Base-by-base conservation (phyloP, 2,329 filamentous ascomycete species). In the Coniochaeta sp. region DNA sequence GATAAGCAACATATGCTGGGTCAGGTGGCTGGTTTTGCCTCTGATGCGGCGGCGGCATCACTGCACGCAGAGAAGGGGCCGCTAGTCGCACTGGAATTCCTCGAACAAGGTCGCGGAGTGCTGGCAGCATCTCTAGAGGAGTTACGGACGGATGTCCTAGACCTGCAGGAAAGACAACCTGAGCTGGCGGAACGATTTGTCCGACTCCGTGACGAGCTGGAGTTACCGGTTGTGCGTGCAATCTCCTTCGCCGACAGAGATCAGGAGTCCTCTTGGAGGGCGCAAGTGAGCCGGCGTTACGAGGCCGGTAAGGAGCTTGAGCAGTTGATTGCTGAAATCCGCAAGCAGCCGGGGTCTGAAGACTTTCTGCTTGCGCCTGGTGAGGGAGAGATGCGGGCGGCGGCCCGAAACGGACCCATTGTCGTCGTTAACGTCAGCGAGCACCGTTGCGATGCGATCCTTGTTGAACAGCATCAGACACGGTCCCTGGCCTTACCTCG, bases 131-230 rank as follows among this genome's bases (percentile, higher is more conserved):
- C 48, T 18, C 40, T 52, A 4, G 30, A 48, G 50, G 50, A 40
- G 13, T 38, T 52, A 30, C 40, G 42, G 27, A 20, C 18, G 28
- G 40, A 52, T 52, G 48, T 52, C 20, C 48, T 45, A 6, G 50
- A 48, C 38, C 50, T 52, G 10, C 22, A 48, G n/a, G 5, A 8
- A 6, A 14, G 40, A 31, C 24, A 52, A 27, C 50, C 42, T 3
- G 20, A 26, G 22, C 48, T 48, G 20, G 50, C 50, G 24, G 12
- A 48, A 4, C 18, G 48, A 20, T 52, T 52, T 55, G 55, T 49
- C 54, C 48, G 55, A 40, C 48, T 51, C 48, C 58, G 57, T 40
- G 30, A 60, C 57, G 52, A 57, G 53, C 53, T 57, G 53, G 53
- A 55, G 28, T 26, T 18, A 6, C 48, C 51, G 26, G 24, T 7